Evolutionary conservation across 2,329 filamentous ascomycete genomes (phyloP).

Genomic region (Cercospora beticola): DNA sequence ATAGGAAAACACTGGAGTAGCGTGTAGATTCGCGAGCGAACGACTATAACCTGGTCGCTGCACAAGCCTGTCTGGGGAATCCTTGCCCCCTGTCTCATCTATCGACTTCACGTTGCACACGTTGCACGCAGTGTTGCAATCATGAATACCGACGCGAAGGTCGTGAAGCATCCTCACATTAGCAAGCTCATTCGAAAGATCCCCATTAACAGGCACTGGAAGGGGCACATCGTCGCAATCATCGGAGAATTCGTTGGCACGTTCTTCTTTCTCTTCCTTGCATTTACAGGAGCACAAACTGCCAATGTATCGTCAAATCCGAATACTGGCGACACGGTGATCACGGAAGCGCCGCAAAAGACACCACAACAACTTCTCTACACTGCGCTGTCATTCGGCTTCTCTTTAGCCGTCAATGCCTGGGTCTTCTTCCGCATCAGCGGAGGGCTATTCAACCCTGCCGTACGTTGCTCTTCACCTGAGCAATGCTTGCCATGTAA

Average conservation of each 20-base stretch:
- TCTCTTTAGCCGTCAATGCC: conserved; percentile 44
- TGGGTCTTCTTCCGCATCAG: conserved; percentile 43
- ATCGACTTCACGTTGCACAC: not conserved
- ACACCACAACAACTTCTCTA: conserved; percentile 43
- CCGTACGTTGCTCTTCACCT: conserved; percentile 31
- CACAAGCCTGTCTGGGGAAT: not conserved
- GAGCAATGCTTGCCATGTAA: conserved; percentile 15
- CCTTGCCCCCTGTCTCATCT: not conserved
- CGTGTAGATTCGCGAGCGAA: not conserved
- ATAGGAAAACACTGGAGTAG: conserved; percentile 1
- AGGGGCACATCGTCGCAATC: conserved; percentile 36
- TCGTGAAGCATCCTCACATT: conserved; percentile 1
- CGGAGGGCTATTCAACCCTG: conserved; percentile 40
- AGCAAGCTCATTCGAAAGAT: not conserved
- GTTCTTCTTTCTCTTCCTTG: conserved; percentile 49
- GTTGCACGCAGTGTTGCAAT: not conserved
- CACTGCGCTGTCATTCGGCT: conserved; percentile 43
- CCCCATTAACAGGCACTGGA: conserved; percentile 3
- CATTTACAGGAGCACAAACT: conserved; percentile 47
- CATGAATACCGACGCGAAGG: conserved; percentile 9
- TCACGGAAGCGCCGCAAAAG: conserved; percentile 31
- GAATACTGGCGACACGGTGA: conserved; percentile 30
- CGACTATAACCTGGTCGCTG: not conserved
- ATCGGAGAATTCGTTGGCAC: conserved; percentile 47
- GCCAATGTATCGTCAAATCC: conserved; percentile 40